These are phyloP conservation scores for Metarhizium robertsii DNA, from an alignment of 2,329 filamentous ascomycete species.

Conservation along the genomic window DNA sequence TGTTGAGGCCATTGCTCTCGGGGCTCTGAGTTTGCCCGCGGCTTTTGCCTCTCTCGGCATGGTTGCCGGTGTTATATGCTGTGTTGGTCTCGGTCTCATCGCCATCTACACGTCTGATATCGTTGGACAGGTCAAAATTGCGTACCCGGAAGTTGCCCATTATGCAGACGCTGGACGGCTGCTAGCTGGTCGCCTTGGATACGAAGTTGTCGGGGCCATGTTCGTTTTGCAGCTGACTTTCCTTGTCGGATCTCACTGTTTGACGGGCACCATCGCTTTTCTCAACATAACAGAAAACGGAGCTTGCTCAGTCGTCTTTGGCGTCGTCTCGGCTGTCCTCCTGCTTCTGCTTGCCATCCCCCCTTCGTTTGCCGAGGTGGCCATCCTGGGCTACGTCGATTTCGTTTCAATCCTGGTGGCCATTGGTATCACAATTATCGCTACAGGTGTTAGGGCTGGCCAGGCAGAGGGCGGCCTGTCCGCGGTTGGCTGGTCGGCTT, in stretches of 20 bases:
- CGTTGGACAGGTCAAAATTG: constrained; percentile 39
- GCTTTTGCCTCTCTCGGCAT: constrained; percentile 46
- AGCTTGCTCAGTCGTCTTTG: constrained; percentile 35
- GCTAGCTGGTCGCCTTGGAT: constrained; percentile 49
- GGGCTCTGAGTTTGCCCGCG: constrained; percentile 38
- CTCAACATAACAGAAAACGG: constrained; percentile 52
- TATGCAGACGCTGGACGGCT: constrained; percentile 60
- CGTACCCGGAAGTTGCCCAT: constrained; percentile 47
- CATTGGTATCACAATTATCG: constrained; percentile 58
- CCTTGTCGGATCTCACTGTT: constrained; percentile 61
- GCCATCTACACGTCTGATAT: constrained; percentile 39
- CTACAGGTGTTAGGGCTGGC: constrained; percentile 40
- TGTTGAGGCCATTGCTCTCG: constrained; percentile 48
- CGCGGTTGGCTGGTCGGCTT: constrained; percentile 31
- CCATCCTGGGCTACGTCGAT: constrained; percentile 40
- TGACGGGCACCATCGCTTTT: constrained; percentile 62
- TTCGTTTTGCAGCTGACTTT: constrained; percentile 58
- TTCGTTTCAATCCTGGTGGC: constrained; percentile 56
- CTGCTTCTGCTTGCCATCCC: constrained; percentile 36
- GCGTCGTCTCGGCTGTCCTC: constrained; percentile 35
- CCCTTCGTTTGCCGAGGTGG: constrained; percentile 38
- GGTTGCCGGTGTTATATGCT: constrained; percentile 36
- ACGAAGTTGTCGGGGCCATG: constrained; percentile 52
- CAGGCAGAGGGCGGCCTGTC: constrained; percentile 21
- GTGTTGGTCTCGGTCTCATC: constrained; percentile 32